These are phyloP conservation scores for Colletotrichum shisoi DNA, from an alignment of 2,329 filamentous ascomycete species.

Conservation along the genomic window DNA sequence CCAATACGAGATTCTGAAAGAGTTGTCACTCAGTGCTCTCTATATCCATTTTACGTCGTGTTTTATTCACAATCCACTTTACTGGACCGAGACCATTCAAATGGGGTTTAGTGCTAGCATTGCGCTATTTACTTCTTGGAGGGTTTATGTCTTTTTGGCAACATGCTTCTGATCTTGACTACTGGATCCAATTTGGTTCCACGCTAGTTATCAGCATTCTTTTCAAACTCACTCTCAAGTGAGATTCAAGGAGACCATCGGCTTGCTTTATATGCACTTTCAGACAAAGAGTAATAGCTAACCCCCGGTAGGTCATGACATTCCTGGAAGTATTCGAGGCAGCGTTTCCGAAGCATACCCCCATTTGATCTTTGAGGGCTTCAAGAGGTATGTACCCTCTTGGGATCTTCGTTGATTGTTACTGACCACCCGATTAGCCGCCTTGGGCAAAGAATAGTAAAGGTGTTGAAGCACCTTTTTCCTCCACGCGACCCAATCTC, in stretches of 20 bases:
- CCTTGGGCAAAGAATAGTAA: conserved; percentile 82
- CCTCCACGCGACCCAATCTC: conserved; percentile 83
- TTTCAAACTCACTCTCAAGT: neutral
- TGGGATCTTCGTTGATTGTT: neutral
- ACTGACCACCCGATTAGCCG: conserved; percentile 57
- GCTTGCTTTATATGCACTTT: too few relatives aligned
- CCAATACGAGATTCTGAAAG: too few relatives aligned
- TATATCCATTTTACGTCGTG: too few relatives aligned
- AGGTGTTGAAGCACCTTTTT: conserved; percentile 92
- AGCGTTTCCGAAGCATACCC: conserved; percentile 93
- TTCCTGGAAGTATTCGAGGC: conserved; percentile 84
- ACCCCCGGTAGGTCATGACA: conserved; percentile 72
- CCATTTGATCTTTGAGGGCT: conserved; percentile 94
- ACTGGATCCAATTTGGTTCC: too few relatives aligned
- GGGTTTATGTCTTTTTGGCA: too few relatives aligned
- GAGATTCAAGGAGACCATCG: neutral
- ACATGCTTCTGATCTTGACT: too few relatives aligned
- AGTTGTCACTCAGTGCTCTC: too few relatives aligned
- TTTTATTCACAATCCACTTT: too few relatives aligned
- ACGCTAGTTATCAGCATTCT: neutral
- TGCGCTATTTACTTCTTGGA: too few relatives aligned
- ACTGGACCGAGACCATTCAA: too few relatives aligned
- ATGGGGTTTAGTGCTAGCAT: too few relatives aligned
- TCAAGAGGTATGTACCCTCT: conserved; percentile 56
- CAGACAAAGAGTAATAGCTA: neutral